Conservation (phyloP, 352 stramenopile species). For the Phytophthora kernoviae region DNA sequence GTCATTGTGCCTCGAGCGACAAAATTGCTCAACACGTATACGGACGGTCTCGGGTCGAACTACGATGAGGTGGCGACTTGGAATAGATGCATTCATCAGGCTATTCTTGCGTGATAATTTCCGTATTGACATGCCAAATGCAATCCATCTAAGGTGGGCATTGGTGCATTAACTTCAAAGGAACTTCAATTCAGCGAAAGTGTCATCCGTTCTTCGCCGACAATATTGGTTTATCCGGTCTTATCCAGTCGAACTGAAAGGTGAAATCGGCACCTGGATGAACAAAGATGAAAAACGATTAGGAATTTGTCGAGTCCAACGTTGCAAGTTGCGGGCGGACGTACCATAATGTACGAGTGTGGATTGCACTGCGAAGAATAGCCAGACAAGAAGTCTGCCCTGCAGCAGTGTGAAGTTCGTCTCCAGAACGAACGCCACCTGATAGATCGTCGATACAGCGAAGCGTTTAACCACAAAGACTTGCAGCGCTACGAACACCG, state of each 20-base stretch:
- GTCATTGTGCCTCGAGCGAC: conserved; percentile 10
- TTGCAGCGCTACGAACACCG: conserved; percentile 21
- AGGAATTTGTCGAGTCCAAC: neutral
- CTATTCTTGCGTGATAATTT: conserved; percentile 7
- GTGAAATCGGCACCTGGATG: conserved; percentile 22
- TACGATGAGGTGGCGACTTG: neutral
- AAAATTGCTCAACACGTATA: neutral
- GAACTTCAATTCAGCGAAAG: too few relatives aligned
- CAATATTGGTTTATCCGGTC: neutral
- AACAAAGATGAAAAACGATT: conserved; percentile 10
- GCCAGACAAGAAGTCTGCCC: conserved; percentile 40
- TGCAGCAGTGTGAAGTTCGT: conserved; percentile 38
- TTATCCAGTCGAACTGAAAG: conserved; percentile 25
- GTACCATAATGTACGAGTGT: conserved; percentile 31
- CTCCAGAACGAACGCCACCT: conserved; percentile 61
- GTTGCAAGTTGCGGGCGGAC: neutral
- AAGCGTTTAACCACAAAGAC: conserved; percentile 31
- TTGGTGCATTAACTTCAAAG: too few relatives aligned
- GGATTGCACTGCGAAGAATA: conserved; percentile 32
- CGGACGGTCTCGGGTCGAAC: neutral
- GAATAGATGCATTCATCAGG: conserved; percentile 3
- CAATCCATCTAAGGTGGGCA: neutral
- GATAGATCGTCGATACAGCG: conserved; percentile 36
- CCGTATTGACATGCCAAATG: too few relatives aligned
- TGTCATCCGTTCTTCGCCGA: neutral